phyloP scores from a whole-genome alignment of 768 basidiomycete genomes.

The Mrakia gelida region DNA sequence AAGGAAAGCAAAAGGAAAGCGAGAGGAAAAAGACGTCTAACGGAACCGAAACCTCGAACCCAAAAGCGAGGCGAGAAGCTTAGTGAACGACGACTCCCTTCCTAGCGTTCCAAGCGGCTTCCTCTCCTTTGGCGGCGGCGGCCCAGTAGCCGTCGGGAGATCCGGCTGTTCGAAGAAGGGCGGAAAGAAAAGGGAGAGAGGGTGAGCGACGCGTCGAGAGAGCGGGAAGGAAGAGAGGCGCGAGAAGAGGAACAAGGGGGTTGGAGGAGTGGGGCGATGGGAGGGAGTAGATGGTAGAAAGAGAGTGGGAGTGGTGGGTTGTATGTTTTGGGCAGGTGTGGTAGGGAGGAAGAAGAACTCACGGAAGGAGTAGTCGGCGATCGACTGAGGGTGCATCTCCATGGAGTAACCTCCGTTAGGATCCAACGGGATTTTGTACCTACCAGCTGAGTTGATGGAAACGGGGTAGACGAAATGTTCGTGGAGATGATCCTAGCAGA shows the following conservation, averaged over 20 bases:
- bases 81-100: slow-evolving; percentile 20
- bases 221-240: no score
- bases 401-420: slow-evolving; percentile 82
- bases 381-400: slow-evolving; percentile 77
- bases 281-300: no score
- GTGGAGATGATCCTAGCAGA: slow-evolving; percentile 72
- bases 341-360: no score
- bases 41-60: background rate
- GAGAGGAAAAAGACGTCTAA: background rate
- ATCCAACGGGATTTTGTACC: slow-evolving; percentile 79
- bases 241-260: no score
- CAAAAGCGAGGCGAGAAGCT: background rate
- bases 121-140: slow-evolving; percentile 38
- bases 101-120: slow-evolving; percentile 29
- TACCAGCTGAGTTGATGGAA: slow-evolving; percentile 74
- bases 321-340: no score
- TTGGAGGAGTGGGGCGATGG: background rate
- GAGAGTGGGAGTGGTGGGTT: no score
- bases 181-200: background rate
- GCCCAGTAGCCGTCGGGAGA: slow-evolving; percentile 69
- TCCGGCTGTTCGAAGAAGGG: slow-evolving; percentile 40
- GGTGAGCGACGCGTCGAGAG: no score
- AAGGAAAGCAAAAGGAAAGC: slow-evolving; percentile 1
- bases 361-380: slow-evolving; percentile 76
- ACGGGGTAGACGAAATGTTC: slow-evolving; percentile 87